A percentile compares a stretch with the other conserved stretches of the same genome.
Conservation (phyloP, 1,284 basidiomycete genomes). For the Puccinia coronata region DNA sequence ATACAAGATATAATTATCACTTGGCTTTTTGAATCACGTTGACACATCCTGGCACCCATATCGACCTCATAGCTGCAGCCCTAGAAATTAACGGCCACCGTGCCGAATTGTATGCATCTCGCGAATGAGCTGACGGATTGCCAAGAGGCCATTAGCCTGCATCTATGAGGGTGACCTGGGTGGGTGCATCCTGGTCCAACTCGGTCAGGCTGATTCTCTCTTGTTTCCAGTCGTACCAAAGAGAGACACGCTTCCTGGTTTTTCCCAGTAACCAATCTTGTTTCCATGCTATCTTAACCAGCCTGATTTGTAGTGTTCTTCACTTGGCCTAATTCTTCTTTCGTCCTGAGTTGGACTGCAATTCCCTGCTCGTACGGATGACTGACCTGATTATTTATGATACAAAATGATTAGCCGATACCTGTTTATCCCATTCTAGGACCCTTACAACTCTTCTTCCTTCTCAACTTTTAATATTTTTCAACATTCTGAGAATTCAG, state of each 20-base stretch:
- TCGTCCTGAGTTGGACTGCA: constrained; percentile 12
- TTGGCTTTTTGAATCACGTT: no score
- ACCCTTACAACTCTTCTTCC: neutral
- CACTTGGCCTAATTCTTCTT: neutral
- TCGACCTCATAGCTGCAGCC: no score
- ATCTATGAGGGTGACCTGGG: no score
- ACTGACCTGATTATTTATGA: neutral
- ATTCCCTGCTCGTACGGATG: neutral
- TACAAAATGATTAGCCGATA: neutral
- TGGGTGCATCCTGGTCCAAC: neutral
- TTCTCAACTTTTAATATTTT: neutral
- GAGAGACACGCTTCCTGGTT: neutral
- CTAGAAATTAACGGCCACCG: no score
- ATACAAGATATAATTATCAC: no score
- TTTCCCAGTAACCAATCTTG: neutral
- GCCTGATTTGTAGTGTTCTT: neutral
- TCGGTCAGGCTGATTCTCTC: neutral
- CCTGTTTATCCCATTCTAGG: neutral
- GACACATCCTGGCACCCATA: no score
- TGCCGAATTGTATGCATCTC: no score
- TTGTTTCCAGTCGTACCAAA: neutral
- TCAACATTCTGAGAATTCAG: neutral
- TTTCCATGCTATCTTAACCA: neutral
- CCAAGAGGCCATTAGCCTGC: no score
- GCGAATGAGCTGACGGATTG: no score